Evolutionary conservation across 495 filamentous ascomycete genomes (phyloP), one percentile per base, ranked within the genome.

Genomic region (Lindgomyces ingoldianus): DNA sequence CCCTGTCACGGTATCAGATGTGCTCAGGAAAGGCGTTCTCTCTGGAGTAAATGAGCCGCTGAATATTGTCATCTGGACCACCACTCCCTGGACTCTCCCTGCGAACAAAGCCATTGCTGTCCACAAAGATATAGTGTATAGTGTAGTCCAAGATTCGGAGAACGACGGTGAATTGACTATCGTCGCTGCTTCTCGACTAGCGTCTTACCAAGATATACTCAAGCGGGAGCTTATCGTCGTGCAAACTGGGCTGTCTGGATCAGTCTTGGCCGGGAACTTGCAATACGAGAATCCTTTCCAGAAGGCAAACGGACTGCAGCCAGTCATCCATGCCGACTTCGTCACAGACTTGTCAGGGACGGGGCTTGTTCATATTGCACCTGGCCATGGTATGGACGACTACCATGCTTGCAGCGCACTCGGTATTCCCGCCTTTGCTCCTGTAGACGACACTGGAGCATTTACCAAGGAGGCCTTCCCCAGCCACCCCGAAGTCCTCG

Each of bases 381-480:
- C 94, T 21, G 94, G 95, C 0, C 95, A 98, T 70, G 94, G 94
- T 39, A 91, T 96, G 80, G 94, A 99, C 33, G 94, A 99, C 74
- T 99, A 98, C 67, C 83, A 92, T 61, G 85, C 89, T 6, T 97
- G 93, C 74, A 79, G 80, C 46, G 58, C 75, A 4, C 72, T 84
- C 39, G 86, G 81, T 0, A 90, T 98, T 54, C 67, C 78, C 0
- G 87, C 85, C 4, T 87, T 85, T 68, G 88, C 93, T 10, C 91
- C 93, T 2, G 87, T 98, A 45, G 87, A 96, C 70, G 86, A 89
- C 59, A 75, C 87, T 27, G 94, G 95, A 3, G 76, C 77, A 30
- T 98, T 96, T 68, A 96, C 91, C 0, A 77, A 77, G 27, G 84
- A 87, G 42, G 91, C 89, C 0, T 85, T 88, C 68, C 90, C 91